Percentiles rank a stretch among this genome's conserved stretches.
Evolutionary conservation across 2,329 filamentous ascomycete genomes (phyloP).

Genomic region (Chrysoporthe austroafricana): DNA sequence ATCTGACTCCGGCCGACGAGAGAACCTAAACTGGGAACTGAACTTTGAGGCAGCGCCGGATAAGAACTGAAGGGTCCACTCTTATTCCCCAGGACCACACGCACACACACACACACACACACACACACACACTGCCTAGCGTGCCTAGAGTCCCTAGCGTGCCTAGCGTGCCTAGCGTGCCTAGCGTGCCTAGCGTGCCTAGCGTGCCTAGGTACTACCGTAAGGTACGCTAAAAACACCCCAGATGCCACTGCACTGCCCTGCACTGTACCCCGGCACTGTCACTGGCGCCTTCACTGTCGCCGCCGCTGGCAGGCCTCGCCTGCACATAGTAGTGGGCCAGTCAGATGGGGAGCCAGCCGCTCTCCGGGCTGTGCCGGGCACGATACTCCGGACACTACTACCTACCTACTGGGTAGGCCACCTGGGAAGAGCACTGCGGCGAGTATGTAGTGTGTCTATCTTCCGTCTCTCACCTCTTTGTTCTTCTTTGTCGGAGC

Average conservation of each 20-base stretch:
- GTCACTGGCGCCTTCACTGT: background rate
- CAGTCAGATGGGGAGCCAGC: background rate
- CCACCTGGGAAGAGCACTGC: too few relatives aligned
- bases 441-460: too few relatives aligned
- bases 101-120: too few relatives aligned
- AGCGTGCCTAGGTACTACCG: background rate
- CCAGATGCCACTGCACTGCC: conserved; percentile 2
- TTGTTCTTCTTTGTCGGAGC: too few relatives aligned
- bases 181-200: background rate
- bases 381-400: background rate
- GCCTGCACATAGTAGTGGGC: background rate
- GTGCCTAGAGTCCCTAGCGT: too few relatives aligned
- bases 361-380: background rate
- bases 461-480: too few relatives aligned
- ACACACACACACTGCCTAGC: too few relatives aligned
- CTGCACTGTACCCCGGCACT: conserved; percentile 1
- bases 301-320: background rate
- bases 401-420: background rate
- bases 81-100: background rate
- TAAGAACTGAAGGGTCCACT: background rate
- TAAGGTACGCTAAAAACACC: conserved; percentile 4
- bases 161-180: background rate
- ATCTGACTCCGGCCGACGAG: conserved; percentile 2
- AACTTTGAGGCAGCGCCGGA: conserved; percentile 6
- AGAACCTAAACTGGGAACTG: background rate